phyloP scores from a whole-genome alignment of 805 yeast species.

The Alloascoidea hylecoeti region DNA sequence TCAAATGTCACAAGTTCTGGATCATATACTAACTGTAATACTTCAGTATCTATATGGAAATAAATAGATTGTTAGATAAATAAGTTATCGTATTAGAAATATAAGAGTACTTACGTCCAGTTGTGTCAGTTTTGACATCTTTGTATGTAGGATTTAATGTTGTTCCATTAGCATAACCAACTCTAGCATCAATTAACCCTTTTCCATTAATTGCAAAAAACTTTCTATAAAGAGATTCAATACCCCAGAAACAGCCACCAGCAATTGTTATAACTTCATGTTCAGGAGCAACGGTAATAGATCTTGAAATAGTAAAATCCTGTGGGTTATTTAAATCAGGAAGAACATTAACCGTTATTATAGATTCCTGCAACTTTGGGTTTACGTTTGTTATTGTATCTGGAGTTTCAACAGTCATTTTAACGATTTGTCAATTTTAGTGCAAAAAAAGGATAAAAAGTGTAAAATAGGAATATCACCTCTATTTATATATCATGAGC shows the following conservation, averaged over 20 bases:
- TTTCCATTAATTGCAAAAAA: slow-evolving; percentile 27
- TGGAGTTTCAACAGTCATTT: too few relatives aligned
- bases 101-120: slow-evolving; percentile 20
- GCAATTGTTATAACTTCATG: slow-evolving; percentile 31
- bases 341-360: too few relatives aligned
- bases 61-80: too few relatives aligned
- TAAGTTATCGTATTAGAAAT: too few relatives aligned
- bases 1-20: slow-evolving; percentile 32
- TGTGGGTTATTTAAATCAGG: too few relatives aligned
- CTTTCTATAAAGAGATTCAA: slow-evolving; percentile 52
- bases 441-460: too few relatives aligned
- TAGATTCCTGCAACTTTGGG: too few relatives aligned
- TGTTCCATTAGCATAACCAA: slow-evolving; percentile 65
- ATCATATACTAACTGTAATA: slow-evolving; percentile 54
- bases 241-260: slow-evolving; percentile 24
- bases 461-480: too few relatives aligned
- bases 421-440: too few relatives aligned
- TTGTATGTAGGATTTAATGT: slow-evolving; percentile 34
- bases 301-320: too few relatives aligned
- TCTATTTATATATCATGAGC: too few relatives aligned
- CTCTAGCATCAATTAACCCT: slow-evolving; percentile 48
- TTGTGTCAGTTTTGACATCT: slow-evolving; percentile 48
- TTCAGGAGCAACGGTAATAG: slow-evolving; percentile 11
- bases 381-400: too few relatives aligned
- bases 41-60: slow-evolving; percentile 49